A percentile compares a stretch with the other conserved stretches of the same genome.
Evolutionary conservation across 495 filamentous ascomycete species (phyloP).

Genomic region (Podospora comata): DNA sequence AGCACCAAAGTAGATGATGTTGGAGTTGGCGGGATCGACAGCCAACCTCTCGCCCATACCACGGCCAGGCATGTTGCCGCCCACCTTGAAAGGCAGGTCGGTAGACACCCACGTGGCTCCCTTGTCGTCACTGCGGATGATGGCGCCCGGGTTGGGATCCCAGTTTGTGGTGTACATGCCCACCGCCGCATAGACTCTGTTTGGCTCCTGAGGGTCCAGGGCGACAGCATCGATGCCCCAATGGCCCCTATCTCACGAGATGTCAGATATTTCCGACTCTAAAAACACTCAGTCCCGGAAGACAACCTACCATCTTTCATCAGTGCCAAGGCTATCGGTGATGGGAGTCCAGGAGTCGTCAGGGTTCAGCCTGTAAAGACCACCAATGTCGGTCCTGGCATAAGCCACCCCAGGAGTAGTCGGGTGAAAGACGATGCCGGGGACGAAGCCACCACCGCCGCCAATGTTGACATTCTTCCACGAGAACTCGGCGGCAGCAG

Average conservation of each 20-base stretch:
- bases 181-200: slow-evolving; percentile 55
- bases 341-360: slow-evolving; percentile 57
- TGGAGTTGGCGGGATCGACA: slow-evolving; percentile 56
- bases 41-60: slow-evolving; percentile 62
- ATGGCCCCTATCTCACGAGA: slow-evolving; percentile 34
- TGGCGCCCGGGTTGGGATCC: slow-evolving; percentile 55
- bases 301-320: slow-evolving; percentile 44
- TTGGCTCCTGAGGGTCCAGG: slow-evolving; percentile 52
- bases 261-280: background rate
- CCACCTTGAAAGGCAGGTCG: slow-evolving; percentile 56
- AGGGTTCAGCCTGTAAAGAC: slow-evolving; percentile 54
- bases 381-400: slow-evolving; percentile 61
- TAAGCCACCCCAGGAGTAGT: slow-evolving; percentile 56
- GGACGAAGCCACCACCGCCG: slow-evolving; percentile 60
- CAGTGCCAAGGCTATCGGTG: slow-evolving; percentile 49
- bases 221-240: slow-evolving; percentile 61
- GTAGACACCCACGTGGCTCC: slow-evolving; percentile 49
- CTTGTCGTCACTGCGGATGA: slow-evolving; percentile 49
- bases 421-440: slow-evolving; percentile 58
- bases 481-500: slow-evolving; percentile 35
- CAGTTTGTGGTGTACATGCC: slow-evolving; percentile 59
- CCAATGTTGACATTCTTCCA: slow-evolving; percentile 50
- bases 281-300: slow-evolving; percentile 3
- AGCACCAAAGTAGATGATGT: slow-evolving; percentile 57
- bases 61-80: slow-evolving; percentile 64